Evolutionary conservation across 345 rosid genomes (phyloP).

Genomic region (Sonneratia caseolaris): DNA sequence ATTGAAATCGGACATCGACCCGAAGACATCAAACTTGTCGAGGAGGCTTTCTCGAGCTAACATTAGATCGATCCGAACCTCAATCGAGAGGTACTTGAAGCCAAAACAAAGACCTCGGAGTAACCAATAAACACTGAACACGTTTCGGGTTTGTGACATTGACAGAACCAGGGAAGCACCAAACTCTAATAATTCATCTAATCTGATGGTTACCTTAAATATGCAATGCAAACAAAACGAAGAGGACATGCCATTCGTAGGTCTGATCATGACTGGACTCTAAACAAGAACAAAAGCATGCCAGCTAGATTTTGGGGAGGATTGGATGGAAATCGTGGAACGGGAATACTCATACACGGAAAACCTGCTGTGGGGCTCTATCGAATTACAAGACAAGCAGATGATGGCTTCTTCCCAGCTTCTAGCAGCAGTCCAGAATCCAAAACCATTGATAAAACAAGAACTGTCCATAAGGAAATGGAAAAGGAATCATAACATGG

Average conservation of each 20-base stretch:
- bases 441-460: neutral
- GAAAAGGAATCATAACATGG: too few relatives aligned
- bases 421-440: neutral
- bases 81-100: neutral
- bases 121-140: too few relatives aligned
- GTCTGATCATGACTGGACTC: slow-evolving; percentile 6
- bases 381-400: neutral
- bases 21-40: neutral
- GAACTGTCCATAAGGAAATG: neutral
- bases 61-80: neutral
- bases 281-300: slow-evolving; percentile 2
- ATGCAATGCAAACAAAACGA: neutral
- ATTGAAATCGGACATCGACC: neutral
- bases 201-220: neutral
- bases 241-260: neutral
- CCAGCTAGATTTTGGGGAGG: slow-evolving; percentile 7
- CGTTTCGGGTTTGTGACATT: too few relatives aligned
- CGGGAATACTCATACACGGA: neutral
- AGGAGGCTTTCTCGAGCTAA: neutral
- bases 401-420: neutral
- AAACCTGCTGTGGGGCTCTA: neutral
- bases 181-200: neutral
- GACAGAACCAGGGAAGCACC: neutral
- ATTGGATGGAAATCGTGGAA: neutral
- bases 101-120: too few relatives aligned